Conservation (phyloP, 2,329 filamentous ascomycete genomes). For the Colletotrichum costaricense region DNA sequence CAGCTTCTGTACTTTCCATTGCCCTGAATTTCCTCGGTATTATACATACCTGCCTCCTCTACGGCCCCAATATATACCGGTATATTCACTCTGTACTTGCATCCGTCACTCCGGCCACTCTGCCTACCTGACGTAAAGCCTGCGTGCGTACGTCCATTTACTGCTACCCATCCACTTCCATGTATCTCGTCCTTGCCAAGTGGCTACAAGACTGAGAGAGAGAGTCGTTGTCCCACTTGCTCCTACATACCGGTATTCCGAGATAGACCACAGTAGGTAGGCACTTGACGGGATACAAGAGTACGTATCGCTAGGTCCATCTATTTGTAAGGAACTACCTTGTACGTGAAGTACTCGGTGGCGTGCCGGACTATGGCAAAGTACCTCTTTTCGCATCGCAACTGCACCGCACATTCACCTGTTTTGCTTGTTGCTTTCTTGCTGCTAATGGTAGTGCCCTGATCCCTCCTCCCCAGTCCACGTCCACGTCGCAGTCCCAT, state of each 20-base stretch:
- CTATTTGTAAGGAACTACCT: slow-evolving; percentile 16
- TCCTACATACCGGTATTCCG: neutral
- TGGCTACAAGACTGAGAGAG: neutral
- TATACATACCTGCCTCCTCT: neutral
- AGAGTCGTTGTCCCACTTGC: neutral
- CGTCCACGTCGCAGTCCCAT: neutral
- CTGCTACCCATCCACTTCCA: neutral
- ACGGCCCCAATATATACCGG: neutral
- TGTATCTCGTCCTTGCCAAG: neutral
- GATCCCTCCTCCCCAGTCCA: slow-evolving; percentile 12
- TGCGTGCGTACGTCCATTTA: neutral
- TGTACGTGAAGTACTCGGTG: slow-evolving; percentile 23
- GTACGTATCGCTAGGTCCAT: slow-evolving; percentile 3
- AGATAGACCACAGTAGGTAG: neutral
- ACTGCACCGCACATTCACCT: slow-evolving; percentile 8
- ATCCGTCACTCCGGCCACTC: neutral
- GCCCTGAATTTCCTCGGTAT: neutral
- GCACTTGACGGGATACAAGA: neutral
- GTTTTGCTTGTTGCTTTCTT: neutral
- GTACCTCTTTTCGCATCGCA: slow-evolving; percentile 25
- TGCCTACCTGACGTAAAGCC: neutral
- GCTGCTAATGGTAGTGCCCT: slow-evolving; percentile 3
- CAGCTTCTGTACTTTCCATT: neutral
- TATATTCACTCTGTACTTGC: slow-evolving; percentile 17
- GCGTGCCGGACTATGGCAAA: slow-evolving; percentile 26